These are phyloP conservation scores for Capsella bursapastoris DNA, from an alignment of 345 rosid species.

Conservation along the genomic window DNA sequence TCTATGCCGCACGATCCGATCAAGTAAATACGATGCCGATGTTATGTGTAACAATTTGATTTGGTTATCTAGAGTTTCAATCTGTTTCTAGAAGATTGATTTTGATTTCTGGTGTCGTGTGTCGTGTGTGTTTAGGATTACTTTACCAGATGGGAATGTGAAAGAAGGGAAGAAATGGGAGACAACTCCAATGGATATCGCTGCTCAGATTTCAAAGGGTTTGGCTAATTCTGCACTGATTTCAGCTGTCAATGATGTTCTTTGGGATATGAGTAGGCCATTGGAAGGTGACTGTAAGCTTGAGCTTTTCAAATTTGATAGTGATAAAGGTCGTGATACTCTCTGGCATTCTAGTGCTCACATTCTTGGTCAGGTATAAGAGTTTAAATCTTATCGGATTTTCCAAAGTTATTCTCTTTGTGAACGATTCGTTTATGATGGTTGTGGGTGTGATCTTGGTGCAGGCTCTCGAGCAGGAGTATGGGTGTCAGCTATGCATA, in stretches of 20 bases:
- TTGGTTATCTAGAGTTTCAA: neutral
- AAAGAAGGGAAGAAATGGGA: conserved; percentile 92
- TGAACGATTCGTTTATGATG: conserved; percentile 3
- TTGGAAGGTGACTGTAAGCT: conserved; percentile 81
- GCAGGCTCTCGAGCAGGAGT: conserved; percentile 82
- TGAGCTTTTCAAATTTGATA: conserved; percentile 70
- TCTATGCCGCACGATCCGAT: conserved; percentile 75
- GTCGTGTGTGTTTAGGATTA: conserved; percentile 52
- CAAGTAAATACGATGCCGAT: conserved; percentile 50
- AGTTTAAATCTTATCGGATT: neutral
- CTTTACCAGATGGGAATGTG: conserved; percentile 69
- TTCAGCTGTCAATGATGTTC: conserved; percentile 69
- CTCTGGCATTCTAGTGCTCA: conserved; percentile 99
- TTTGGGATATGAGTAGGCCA: conserved; percentile 96
- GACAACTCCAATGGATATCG: conserved; percentile 77
- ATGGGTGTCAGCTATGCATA: conserved; percentile 94
- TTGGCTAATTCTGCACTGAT: conserved; percentile 74
- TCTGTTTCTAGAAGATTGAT: neutral
- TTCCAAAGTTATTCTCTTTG: neutral
- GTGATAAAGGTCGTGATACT: conserved; percentile 87
- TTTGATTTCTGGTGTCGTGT: neutral
- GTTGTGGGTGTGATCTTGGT: conserved; percentile 22
- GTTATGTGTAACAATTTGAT: neutral
- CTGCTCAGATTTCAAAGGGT: conserved; percentile 68
- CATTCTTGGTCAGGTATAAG: conserved; percentile 88